These are phyloP conservation scores for Echinochloa phyllopogon DNA, from an alignment of 176 grass and related monocot species.

Conservation along the genomic window DNA sequence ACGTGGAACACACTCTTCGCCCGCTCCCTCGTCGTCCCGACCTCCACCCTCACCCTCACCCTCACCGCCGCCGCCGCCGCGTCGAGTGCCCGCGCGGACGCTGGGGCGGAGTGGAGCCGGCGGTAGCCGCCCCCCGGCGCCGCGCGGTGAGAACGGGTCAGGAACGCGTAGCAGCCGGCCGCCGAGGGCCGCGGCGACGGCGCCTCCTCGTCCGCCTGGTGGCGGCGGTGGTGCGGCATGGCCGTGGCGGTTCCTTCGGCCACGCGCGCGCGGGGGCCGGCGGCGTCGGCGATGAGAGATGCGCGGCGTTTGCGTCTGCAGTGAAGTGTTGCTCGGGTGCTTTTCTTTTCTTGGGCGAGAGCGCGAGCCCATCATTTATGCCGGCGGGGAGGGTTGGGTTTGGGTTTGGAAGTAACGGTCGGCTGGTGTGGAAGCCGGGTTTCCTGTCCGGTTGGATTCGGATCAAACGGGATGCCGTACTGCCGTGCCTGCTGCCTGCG, in stretches of 20 bases:
- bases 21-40: slow-evolving; percentile 48
- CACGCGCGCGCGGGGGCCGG: background rate
- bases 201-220: background rate
- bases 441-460: slow-evolving; percentile 22
- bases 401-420: slow-evolving; percentile 34
- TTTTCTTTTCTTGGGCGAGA: slow-evolving; percentile 11
- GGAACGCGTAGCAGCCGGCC: slow-evolving; percentile 71
- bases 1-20: slow-evolving; percentile 68
- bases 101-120: slow-evolving; percentile 37
- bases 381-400: background rate
- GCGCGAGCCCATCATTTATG: background rate
- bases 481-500: background rate
- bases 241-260: background rate
- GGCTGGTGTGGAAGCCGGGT: background rate
- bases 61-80: slow-evolving; percentile 36
- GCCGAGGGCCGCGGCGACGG: slow-evolving; percentile 38
- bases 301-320: background rate
- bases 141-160: slow-evolving; percentile 36
- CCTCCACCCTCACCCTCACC: slow-evolving; percentile 92
- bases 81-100: slow-evolving; percentile 18
- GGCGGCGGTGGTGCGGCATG: slow-evolving; percentile 38
- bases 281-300: no score
- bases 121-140: background rate
- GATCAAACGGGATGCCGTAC: background rate
- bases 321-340: background rate